Base-by-base conservation (phyloP, 129 eudicot genomes). In the Centella asiatica region DNA sequence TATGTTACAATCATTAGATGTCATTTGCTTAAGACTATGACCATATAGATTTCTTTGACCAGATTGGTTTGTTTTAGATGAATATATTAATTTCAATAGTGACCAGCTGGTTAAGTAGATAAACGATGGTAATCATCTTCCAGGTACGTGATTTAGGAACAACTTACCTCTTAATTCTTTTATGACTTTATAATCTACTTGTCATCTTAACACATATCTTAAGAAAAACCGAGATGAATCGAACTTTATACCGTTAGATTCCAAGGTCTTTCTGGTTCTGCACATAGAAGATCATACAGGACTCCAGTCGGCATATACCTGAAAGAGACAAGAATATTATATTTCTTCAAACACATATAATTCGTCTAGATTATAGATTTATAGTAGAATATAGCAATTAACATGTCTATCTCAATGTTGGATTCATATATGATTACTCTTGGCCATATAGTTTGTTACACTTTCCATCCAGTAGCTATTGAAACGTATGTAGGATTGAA, bases 251-350 rank as follows among this genome's bases (percentile, higher is more conserved):
- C 99, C 62, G 92, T 93, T 65, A 93, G 69, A 72, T 93, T 88
- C 99, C 99, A 93, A 44, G 99, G 99, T 68, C 95, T 82, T 69
- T 93, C 95, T 45, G 99, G 95, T 76, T 82, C 99, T 39, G 92
- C 92, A 79, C 99, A 93, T 62, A 93, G 85, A 82, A 93, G 92
- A 78, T 93, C 99, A 80, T 82, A 93, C 51, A 93, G 95, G 27
- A 88, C 94, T 39, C 99, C 99, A 40, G 96, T 87, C 26, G 99
- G 96, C 72, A 93, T 82, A 65, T 82, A 85, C 99, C 99, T 93
- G 89, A 69, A 66, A 76, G 52, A 71, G 47, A 60, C 23, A 71
- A 58, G 7, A 18, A 8, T 46, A 40, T 9, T 22, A 34, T 58
- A n/a, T 19, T 8, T 34, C n/a, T 40, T 34, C 31, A 4, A 46